Base-by-base conservation (phyloP, 139 green algal genomes). In the Closterium sp. region DNA sequence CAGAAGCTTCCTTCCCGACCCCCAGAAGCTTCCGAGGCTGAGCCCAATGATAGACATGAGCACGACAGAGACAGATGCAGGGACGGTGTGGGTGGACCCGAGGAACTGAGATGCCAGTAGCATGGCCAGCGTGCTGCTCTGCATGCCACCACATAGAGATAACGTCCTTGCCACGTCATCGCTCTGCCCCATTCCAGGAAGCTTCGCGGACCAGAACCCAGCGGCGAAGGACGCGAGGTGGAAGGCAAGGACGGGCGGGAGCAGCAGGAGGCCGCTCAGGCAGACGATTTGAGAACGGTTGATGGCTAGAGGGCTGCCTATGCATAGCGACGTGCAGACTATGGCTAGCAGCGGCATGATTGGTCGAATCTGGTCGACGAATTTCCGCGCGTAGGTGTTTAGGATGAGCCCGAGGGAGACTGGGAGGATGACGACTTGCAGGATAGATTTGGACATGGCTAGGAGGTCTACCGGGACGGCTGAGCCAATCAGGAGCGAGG, bases 401-500 rank as follows among this genome's bases (percentile, higher is more conserved):
- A 93, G 91, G 38, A 42, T 29, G n/a, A 93, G 86, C 11, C 91
- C 91, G 28, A 93, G 86, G 42, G 42, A 30, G 34, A 93, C 85
- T 7, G 91, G 91, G 19, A 87, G 50, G 10, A 93, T 45, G 30
- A 93, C 91, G n/a, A 93, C 91, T 89, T 93, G 91, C 19, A 93
- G 19, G 31, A 94, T 94, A 30, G 38, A 89, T 22, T 91, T 91
- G 9, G 45, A 21, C 92, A 94, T 94, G 62, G 79, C 92, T 9
- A 91, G 30, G 21, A 70, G 95, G 70, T 97, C 94, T 6, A 98
- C 96, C 10, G 97, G 95, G 28, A 98, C 95, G 50, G 97, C 90
- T 2, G 95, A 93, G 21, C 97, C 97, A 17, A 96, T 95, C n/a
- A 98, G 93, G 17, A 95, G 22, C 42, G 95, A 95, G 27, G 96